Evolutionary conservation across 2,329 filamentous ascomycete genomes (phyloP).

Genomic region (Neonectria neomacrospora): DNA sequence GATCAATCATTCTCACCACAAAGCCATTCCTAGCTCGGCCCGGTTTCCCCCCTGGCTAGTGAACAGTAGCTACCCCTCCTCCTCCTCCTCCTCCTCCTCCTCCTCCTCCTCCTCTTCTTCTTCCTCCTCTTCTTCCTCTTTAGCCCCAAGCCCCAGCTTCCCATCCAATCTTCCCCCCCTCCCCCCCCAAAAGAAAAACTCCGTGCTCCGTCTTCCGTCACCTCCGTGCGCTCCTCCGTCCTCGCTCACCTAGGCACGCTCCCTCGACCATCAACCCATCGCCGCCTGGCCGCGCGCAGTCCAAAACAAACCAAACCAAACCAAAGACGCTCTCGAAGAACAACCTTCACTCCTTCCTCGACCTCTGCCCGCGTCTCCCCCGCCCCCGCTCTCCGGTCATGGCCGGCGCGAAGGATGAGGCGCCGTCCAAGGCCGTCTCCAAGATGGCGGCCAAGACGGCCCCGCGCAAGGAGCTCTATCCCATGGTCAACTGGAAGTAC

Average conservation of each 20-base stretch:
- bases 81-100: not conserved
- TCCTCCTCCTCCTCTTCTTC: not conserved
- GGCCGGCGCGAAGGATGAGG: slow-evolving; percentile 17
- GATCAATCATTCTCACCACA: not conserved
- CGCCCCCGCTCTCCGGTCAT: slow-evolving; percentile 28
- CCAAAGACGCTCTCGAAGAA: not conserved
- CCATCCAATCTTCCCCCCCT: not conserved
- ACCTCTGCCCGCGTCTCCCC: slow-evolving; percentile 2
- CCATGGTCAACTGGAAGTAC: slow-evolving; percentile 80
- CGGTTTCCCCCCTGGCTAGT: not conserved
- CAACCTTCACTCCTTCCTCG: slow-evolving; percentile 6
- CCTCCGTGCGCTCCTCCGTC: slow-evolving; percentile 20
- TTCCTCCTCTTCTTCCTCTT: not conserved
- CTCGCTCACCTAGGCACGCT: slow-evolving; percentile 4
- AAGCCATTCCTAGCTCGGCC: not conserved
- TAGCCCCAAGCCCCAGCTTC: not conserved
- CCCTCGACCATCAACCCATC: slow-evolving; percentile 13
- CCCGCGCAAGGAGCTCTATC: slow-evolving; percentile 66
- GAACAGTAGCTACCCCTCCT: not conserved
- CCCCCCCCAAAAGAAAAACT: not conserved
- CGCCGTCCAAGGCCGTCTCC: slow-evolving; percentile 34
- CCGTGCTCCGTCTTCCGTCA: not conserved
- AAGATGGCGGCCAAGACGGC: slow-evolving; percentile 38
- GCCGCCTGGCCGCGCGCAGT: slow-evolving; percentile 15
- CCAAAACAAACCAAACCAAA: not conserved